These are phyloP conservation scores for Kuraishia molischiana DNA, from an alignment of 805 yeast genomes.

Conservation along the genomic window DNA sequence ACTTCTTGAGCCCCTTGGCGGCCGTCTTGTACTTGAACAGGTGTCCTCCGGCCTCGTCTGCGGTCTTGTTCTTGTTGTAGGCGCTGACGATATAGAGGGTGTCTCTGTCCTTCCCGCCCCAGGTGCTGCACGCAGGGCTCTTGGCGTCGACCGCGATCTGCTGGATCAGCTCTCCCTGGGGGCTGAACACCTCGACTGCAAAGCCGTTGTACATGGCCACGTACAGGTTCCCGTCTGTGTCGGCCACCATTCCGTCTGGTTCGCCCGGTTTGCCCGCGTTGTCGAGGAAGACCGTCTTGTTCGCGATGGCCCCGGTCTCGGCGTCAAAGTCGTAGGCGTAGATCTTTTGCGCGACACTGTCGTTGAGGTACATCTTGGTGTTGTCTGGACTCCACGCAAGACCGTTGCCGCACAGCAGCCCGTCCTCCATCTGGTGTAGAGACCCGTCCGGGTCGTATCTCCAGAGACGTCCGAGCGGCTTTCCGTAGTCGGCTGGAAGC, in stretches of 20 bases:
- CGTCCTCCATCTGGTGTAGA: conserved; percentile 15
- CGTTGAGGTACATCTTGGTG: conserved; percentile 9
- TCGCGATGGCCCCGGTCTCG: conserved; percentile 7
- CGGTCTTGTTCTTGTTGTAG: conserved; percentile 2
- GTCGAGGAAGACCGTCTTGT: conserved; percentile 8
- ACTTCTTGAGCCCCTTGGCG: conserved; percentile 17
- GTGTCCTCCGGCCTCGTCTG: conserved; percentile 20
- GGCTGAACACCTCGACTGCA: conserved; percentile 13
- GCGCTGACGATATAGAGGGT: conserved; percentile 18
- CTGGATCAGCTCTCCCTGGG: conserved; percentile 16
- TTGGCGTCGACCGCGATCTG: conserved; percentile 11
- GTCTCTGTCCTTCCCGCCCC: conserved; percentile 22
- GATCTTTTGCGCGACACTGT: conserved; percentile 7
- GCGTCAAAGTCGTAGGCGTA: conserved; percentile 9
- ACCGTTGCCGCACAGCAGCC: conserved; percentile 19
- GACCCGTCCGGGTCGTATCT: conserved; percentile 23
- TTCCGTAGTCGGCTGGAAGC: conserved; percentile 10
- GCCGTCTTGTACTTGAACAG: conserved; percentile 15
- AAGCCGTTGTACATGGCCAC: conserved; percentile 12
- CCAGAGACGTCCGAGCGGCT: conserved; percentile 22
- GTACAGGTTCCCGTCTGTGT: conserved; percentile 10
- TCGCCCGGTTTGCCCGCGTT: conserved; percentile 5
- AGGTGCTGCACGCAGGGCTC: conserved; percentile 21
- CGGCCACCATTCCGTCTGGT: conserved; percentile 12
- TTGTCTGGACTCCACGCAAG: conserved; percentile 12